These are phyloP conservation scores for Diaporthe helianthi DNA, from an alignment of 2,329 filamentous ascomycete species.

Conservation along the genomic window DNA sequence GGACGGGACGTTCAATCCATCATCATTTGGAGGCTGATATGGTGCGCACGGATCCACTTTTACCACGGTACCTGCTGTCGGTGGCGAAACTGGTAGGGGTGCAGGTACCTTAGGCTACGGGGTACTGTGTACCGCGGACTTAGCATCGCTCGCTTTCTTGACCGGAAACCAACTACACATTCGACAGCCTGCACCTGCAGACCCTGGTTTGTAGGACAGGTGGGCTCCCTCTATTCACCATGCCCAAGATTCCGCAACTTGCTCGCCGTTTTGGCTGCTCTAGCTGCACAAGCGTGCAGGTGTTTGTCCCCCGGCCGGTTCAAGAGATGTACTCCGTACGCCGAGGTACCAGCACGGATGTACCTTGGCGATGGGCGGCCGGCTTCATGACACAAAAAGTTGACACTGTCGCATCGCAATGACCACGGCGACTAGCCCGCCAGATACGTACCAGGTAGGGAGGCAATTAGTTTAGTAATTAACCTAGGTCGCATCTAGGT, in stretches of 20 bases:
- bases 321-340: neutral
- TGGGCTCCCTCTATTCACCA: neutral
- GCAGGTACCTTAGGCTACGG: no score
- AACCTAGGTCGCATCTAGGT: neutral
- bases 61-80: neutral
- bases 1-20: constrained; percentile 27
- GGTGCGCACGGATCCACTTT: constrained; percentile 16
- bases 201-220: neutral
- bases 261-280: neutral
- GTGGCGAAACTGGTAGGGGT: neutral
- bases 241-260: neutral
- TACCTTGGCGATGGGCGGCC: neutral
- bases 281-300: neutral
- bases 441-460: neutral
- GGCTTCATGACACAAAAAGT: constrained; percentile 21
- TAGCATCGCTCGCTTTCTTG: neutral
- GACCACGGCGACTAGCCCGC: neutral
- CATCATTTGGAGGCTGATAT: constrained; percentile 26
- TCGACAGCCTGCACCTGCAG: neutral
- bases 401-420: constrained; percentile 22
- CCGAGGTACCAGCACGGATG: constrained; percentile 16
- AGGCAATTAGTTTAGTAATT: neutral
- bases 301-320: neutral
- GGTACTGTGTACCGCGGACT: no score
- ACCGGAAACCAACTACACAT: neutral